phyloP scores from a whole-genome alignment of 208 protist genomes.

The Zelonia costaricensis region DNA sequence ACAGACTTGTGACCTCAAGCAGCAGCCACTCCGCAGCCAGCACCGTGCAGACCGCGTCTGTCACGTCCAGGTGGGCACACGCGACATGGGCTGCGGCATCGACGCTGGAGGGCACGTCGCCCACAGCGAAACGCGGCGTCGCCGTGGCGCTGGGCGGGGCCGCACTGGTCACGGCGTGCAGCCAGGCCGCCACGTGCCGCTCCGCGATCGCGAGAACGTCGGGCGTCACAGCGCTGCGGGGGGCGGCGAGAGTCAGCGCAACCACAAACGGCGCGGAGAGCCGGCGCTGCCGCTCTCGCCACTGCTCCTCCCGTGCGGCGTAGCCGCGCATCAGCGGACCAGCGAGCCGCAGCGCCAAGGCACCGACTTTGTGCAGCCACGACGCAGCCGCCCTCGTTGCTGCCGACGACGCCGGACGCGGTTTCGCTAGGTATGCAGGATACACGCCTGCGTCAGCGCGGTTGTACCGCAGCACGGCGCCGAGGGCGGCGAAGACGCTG shows the following conservation, averaged over 20 bases:
- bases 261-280: conserved; percentile 24
- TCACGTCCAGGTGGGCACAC: conserved; percentile 15
- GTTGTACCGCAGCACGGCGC: conserved; percentile 45
- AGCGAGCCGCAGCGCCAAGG: background rate
- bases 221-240: background rate
- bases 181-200: conserved; percentile 1
- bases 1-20: conserved; percentile 9
- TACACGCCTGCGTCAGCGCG: conserved; percentile 42
- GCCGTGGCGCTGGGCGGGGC: no score
- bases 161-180: background rate
- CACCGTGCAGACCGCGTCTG: conserved; percentile 14
- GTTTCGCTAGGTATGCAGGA: conserved; percentile 5
- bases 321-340: background rate
- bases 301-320: background rate
- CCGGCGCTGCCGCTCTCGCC: conserved; percentile 1
- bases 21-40: conserved; percentile 29
- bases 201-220: background rate
- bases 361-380: background rate
- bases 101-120: no score
- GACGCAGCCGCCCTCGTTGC: background rate
- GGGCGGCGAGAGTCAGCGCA: background rate
- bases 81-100: conserved; percentile 1
- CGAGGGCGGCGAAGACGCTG: conserved; percentile 40
- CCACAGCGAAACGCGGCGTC: no score
- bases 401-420: background rate